phyloP scores from a whole-genome alignment of 345 rosid genomes.

The Citrus australasica region DNA sequence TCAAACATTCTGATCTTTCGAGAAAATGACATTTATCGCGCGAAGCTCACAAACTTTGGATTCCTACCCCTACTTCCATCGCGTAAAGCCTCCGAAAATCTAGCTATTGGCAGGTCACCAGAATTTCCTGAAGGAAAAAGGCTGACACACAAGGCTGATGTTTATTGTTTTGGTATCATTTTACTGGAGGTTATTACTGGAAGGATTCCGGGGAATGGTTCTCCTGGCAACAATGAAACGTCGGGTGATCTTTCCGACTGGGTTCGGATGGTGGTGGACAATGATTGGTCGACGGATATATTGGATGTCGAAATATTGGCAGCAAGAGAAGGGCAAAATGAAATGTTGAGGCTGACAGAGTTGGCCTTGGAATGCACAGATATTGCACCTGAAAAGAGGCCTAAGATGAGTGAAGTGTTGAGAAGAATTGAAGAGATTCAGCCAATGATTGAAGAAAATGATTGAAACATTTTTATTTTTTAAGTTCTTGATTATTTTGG shows the following conservation, averaged over 20 bases:
- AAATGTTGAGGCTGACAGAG: slow-evolving; percentile 48
- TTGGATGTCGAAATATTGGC: slow-evolving; percentile 44
- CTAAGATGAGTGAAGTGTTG: slow-evolving; percentile 38
- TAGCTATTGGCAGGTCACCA: slow-evolving; percentile 41
- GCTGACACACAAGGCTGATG: slow-evolving; percentile 46
- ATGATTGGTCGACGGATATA: slow-evolving; percentile 57
- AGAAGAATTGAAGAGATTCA: slow-evolving; percentile 42
- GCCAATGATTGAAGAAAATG: slow-evolving; percentile 9
- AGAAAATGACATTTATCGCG: slow-evolving; percentile 17
- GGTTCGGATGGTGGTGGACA: slow-evolving; percentile 41
- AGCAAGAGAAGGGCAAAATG: slow-evolving; percentile 40
- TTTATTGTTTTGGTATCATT: slow-evolving; percentile 54
- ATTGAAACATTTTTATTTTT: neutral
- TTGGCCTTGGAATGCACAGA: slow-evolving; percentile 51
- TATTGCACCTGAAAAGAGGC: slow-evolving; percentile 38
- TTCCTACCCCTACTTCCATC: slow-evolving; percentile 41
- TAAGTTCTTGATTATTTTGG: neutral
- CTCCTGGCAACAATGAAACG: neutral
- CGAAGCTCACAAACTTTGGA: slow-evolving; percentile 47
- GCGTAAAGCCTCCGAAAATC: slow-evolving; percentile 13
- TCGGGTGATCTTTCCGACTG: slow-evolving; percentile 36
- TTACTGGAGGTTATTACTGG: slow-evolving; percentile 52
- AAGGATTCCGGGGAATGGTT: slow-evolving; percentile 30
- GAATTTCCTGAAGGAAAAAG: slow-evolving; percentile 44
- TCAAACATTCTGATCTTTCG: slow-evolving; percentile 35